Evolutionary conservation across 2,329 filamentous ascomycete species (phyloP).

Genomic region (Emericellopsis atlantica): DNA sequence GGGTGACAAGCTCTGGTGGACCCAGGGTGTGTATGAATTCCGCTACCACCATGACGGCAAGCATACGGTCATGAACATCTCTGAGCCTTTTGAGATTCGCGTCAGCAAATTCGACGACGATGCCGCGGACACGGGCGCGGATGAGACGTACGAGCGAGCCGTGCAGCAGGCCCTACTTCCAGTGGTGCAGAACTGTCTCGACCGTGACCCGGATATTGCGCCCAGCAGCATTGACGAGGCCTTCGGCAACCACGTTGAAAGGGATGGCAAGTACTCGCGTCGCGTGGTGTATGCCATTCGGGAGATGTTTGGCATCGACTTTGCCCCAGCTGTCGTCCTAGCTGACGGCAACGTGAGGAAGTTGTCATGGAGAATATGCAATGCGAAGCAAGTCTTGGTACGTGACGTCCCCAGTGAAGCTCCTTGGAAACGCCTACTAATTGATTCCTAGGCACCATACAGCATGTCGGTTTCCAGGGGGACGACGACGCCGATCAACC

Average conservation of each 20-base stretch:
- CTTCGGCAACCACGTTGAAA: conserved; percentile 75
- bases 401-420: conserved; percentile 21
- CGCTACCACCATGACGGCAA: conserved; percentile 90
- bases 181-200: conserved; percentile 82
- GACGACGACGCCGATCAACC: conserved; percentile 40
- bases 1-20: conserved; percentile 96
- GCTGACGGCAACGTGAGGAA: conserved; percentile 86
- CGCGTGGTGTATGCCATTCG: conserved; percentile 88
- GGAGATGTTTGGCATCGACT: conserved; percentile 95
- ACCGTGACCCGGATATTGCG: conserved; percentile 82
- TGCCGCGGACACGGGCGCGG: conserved; percentile 46
- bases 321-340: conserved; percentile 82
- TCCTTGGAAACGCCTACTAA: conserved; percentile 31
- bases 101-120: conserved; percentile 71
- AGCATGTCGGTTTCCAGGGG: conserved; percentile 57
- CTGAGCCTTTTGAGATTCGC: conserved; percentile 81
- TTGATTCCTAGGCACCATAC: conserved; percentile 49
- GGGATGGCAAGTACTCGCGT: conserved; percentile 79
- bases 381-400: conserved; percentile 89
- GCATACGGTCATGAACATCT: conserved; percentile 90
- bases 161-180: conserved; percentile 71
- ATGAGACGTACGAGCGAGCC: conserved; percentile 49
- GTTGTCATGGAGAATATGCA: conserved; percentile 86
- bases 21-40: conserved; percentile 90
- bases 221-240: conserved; percentile 66